phyloP scores from a whole-genome alignment of 2,329 filamentous ascomycete species.

The Cytospora piceae region DNA sequence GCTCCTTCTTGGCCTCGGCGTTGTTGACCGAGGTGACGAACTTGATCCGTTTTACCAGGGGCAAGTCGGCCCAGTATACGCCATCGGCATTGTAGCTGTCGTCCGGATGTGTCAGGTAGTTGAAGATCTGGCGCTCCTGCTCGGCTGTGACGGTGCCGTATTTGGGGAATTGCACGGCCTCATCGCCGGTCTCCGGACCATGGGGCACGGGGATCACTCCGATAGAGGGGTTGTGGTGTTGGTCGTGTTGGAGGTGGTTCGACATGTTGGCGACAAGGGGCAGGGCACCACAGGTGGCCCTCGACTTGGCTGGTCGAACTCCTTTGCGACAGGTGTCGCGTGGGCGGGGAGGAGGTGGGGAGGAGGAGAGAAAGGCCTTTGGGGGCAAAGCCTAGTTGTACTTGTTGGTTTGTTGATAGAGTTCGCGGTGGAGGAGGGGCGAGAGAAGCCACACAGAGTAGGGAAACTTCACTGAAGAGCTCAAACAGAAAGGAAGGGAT shows the following conservation, averaged over 20 bases:
- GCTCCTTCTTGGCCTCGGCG: slow-evolving; percentile 70
- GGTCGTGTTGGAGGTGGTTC: slow-evolving; percentile 44
- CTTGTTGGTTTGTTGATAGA: neutral
- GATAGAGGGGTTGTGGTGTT: slow-evolving; percentile 47
- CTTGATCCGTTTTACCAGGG: slow-evolving; percentile 66
- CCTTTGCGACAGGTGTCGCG: slow-evolving; percentile 1
- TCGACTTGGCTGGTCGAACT: slow-evolving; percentile 1
- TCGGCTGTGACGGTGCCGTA: slow-evolving; percentile 43
- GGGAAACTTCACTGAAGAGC: slow-evolving; percentile 3
- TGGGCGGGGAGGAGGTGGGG: neutral
- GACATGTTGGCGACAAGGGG: slow-evolving; percentile 38
- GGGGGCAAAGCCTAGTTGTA: neutral
- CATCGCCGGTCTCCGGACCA: slow-evolving; percentile 52
- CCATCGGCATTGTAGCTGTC: slow-evolving; percentile 84
- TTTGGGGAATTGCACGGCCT: slow-evolving; percentile 49
- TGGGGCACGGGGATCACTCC: slow-evolving; percentile 62
- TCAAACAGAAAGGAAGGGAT: neutral
- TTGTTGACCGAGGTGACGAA: slow-evolving; percentile 79
- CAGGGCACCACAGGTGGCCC: neutral
- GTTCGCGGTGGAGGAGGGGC: neutral
- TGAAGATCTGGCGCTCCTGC: slow-evolving; percentile 67
- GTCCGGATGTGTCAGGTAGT: slow-evolving; percentile 81
- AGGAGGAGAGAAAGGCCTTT: neutral
- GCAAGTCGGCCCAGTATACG: slow-evolving; percentile 91
- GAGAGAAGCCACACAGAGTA: neutral